These are phyloP conservation scores for Phoenix roebelenii DNA, from an alignment of 176 grass and related monocot genomes.

Conservation along the genomic window DNA sequence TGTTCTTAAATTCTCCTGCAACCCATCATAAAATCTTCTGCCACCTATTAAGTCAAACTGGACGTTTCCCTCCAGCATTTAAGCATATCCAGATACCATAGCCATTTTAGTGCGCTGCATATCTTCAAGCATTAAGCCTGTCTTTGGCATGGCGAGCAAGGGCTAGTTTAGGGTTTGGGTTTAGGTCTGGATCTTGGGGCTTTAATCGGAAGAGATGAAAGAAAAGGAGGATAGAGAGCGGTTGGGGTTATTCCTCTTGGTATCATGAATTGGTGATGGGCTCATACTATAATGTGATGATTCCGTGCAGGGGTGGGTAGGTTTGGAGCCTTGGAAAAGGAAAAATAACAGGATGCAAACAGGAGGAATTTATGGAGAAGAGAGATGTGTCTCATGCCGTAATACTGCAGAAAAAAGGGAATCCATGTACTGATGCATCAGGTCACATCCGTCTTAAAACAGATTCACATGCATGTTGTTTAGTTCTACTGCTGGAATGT, in stretches of 20 bases:
- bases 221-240: slow-evolving; percentile 8
- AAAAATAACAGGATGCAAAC: not conserved
- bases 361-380: slow-evolving; percentile 3
- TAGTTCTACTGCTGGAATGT: slow-evolving; percentile 8
- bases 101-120: too few species aligned
- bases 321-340: not conserved
- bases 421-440: slow-evolving; percentile 12
- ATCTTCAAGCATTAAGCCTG: too few species aligned
- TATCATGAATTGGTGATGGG: too few species aligned
- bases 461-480: slow-evolving; percentile 6
- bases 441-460: slow-evolving; percentile 2
- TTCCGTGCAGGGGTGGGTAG: slow-evolving; percentile 6
- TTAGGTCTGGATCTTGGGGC: too few species aligned
- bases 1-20: slow-evolving; percentile 8
- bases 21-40: slow-evolving; percentile 10
- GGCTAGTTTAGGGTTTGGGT: too few species aligned
- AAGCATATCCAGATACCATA: too few species aligned
- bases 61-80: too few species aligned
- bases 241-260: slow-evolving; percentile 1
- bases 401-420: slow-evolving; percentile 4
- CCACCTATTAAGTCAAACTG: not conserved
- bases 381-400: not conserved
- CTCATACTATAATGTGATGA: not conserved
- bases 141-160: too few species aligned
- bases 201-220: slow-evolving; percentile 8